Base-by-base conservation (phyloP, 345 rosid species). In the Ricinus communis region DNA sequence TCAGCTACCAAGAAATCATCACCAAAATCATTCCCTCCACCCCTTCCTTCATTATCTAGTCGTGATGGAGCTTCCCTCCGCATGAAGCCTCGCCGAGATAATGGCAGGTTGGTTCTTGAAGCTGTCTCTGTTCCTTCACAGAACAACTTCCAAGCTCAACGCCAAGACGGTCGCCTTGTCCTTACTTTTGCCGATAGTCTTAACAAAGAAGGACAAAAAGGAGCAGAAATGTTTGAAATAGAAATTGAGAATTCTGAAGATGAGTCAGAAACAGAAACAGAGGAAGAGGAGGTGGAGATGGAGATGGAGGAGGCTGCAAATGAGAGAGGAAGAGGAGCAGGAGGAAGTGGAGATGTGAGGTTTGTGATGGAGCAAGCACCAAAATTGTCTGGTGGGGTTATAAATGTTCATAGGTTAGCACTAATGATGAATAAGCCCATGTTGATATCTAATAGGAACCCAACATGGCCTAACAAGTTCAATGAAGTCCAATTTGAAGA, bases 121-220 rank as follows among this genome's bases (percentile, higher is more conserved):
- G 98, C 96, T 27, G 89, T 93, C 71, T 88, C 94, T 30, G 79
- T 88, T 80, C 82, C 94, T n/a, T 71, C 89, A 2, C 85, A 85
- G 68, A 86, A 78, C 79, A 90, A 85, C 57, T 93, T 96, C 87
- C 77, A 61, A 4, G 96, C 91, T 30, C 85, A 81, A 61, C 93
- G 99, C n/a, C 84, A 87, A 54, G 81, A 87, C 59, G 99, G 98
- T 52, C 97, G 98, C 58, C 97, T 96, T 61, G 87, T 93, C 19
- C 97, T 96, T 56, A 82, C 93, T n/a, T 87, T 95, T 21, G 68
- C 69, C 71, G 38, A 62, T 21, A 46, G 68, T 2, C 18, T 40
- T 49, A 46, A 58, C 15, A 46, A 59, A 49, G 72, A 82, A 18
- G 73, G 59, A 36, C 76, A 75, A 21, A 21, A 5, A 54, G 25